Evolutionary conservation across 2,329 filamentous ascomycete species (phyloP), one percentile per base, ranked within the genome.

Genomic region (Tolypocladium pustulatum): DNA sequence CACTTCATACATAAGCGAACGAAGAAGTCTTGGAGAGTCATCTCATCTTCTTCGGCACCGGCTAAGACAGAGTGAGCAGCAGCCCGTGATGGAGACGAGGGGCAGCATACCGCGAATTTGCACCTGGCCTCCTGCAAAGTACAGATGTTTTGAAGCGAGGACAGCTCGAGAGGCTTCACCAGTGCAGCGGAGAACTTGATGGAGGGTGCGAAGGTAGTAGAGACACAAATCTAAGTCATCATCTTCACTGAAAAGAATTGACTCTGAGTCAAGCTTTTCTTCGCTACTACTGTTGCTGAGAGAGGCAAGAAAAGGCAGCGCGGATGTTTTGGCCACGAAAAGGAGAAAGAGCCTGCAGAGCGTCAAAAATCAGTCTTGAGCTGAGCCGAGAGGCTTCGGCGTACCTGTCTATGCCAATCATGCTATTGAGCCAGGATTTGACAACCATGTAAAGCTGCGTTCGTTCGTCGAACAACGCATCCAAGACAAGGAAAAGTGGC

Each of bases 401-500:
- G 30, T 72, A 85, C 84, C 83, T 84, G 63, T 88, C 84, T 62
- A 86, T 79, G 3, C 84, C 83, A 59, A 83, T 72, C 65, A 85
- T 78, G 58, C 71, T 86, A 65, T 89, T 87, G 4, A 97, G 78
- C 92, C 93, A 97, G 55, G 83, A 85, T 65, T 87, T 88, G 43
- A 90, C 84, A 32, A 88, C 87, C 72, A 91, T 87, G 61, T 87
- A 90, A 17, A 88, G 76, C 65, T 92, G 89, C 2, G 85, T 87
- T 25, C 83, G 80, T 60, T 90, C 86, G 60, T 92, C 87, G 22
- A 83, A 74, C 1, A 97, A 76, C 1, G 87, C 81, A 71, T 97
- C 93, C 32, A 97, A 77, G 62, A 95, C 80, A 13, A 96, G 74
- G 62, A 97, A 88, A 22, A 96, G 73, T 1, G 93, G 93, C 55